Percentiles rank a stretch among this genome's conserved stretches.
Conservation (phyloP, 352 stramenopile species). For the Phytophthora hybrid region DNA sequence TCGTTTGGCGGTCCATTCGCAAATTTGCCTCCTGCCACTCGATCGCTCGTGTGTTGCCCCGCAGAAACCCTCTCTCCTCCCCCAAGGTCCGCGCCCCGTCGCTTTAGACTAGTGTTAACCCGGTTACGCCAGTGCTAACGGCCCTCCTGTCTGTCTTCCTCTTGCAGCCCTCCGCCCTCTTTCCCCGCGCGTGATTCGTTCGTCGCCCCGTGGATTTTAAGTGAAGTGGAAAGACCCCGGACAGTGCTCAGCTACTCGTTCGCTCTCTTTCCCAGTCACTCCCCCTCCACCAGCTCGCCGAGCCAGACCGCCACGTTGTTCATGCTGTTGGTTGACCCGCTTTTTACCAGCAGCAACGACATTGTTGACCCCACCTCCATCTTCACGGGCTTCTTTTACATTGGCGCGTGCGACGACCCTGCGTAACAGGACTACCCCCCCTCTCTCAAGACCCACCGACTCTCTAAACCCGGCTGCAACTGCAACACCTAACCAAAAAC, state of each 20-base stretch:
- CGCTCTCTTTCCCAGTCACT: conserved; percentile 20
- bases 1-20: conserved; percentile 34
- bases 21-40: conserved; percentile 31
- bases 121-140: too few species aligned
- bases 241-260: background rate
- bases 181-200: background rate
- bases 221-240: conserved; percentile 26
- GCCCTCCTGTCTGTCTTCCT: background rate
- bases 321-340: conserved; percentile 81
- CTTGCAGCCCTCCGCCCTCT: conserved; percentile 1
- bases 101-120: too few species aligned
- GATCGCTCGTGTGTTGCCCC: conserved; percentile 6
- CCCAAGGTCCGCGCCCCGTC: too few species aligned
- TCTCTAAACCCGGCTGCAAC: conserved; percentile 6
- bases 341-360: conserved; percentile 82
- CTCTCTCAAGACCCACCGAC: background rate
- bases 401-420: conserved; percentile 90
- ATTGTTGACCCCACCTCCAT: conserved; percentile 90
- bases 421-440: conserved; percentile 68
- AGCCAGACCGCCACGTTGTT: conserved; percentile 57
- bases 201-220: conserved; percentile 7
- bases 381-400: conserved; percentile 93
- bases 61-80: background rate
- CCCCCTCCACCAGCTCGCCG: conserved; percentile 28
- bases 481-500: conserved; percentile 10